Evolutionary conservation across 345 rosid genomes (phyloP).

Genomic region (Gossypioides kirkii): DNA sequence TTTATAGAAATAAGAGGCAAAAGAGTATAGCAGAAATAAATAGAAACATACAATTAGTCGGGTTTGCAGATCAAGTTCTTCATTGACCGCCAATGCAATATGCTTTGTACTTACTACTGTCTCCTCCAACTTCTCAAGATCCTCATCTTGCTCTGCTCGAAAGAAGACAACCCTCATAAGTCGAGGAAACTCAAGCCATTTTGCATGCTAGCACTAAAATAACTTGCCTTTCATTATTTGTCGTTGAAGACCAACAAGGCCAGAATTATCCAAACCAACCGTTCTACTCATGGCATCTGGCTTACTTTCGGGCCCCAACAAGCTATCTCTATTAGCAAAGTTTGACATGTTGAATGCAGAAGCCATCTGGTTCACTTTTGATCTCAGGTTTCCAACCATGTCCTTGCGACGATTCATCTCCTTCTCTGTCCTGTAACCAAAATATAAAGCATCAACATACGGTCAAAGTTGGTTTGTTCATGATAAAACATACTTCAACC

Average conservation of each 20-base stretch:
- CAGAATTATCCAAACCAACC: conserved; percentile 64
- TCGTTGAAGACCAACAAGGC: conserved; percentile 77
- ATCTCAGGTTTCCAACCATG: conserved; percentile 63
- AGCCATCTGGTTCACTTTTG: conserved; percentile 80
- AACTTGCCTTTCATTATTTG: conserved; percentile 83
- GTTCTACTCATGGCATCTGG: conserved; percentile 55
- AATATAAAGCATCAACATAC: not conserved
- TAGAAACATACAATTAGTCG: conserved; percentile 59
- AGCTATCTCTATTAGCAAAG: conserved; percentile 60
- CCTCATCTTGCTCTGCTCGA: conserved; percentile 94
- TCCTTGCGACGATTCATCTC: conserved; percentile 96
- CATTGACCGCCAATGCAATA: conserved; percentile 74
- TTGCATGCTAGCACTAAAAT: not conserved
- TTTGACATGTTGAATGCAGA: conserved; percentile 76
- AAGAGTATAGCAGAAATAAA: not conserved
- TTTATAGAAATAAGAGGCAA: not conserved
- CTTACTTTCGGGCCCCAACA: conserved; percentile 71
- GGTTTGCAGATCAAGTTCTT: conserved; percentile 73
- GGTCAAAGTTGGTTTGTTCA: not conserved
- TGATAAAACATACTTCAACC: not conserved
- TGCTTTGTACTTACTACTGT: conserved; percentile 73
- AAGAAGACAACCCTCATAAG: conserved; percentile 10
- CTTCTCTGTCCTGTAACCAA: conserved; percentile 64
- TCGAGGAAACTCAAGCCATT: not conserved
- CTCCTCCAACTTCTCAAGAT: conserved; percentile 80